Evolutionary conservation across 1,284 basidiomycete genomes (phyloP).

Genomic region (Pholiota adiposa): DNA sequence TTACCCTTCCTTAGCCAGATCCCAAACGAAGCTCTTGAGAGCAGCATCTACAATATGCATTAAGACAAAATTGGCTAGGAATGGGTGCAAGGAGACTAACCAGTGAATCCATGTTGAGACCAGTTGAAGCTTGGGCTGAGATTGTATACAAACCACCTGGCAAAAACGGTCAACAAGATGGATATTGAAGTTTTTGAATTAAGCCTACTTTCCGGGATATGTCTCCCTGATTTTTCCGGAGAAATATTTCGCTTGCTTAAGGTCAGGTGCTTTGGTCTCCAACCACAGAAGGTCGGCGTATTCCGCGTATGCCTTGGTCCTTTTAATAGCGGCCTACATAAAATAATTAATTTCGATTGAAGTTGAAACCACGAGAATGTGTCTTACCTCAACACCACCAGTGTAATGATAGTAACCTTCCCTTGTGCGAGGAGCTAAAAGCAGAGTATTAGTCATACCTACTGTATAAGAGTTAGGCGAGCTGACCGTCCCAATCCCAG

Average conservation of each 20-base stretch:
- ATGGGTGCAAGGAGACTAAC: slow-evolving; percentile 53
- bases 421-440: slow-evolving; percentile 79
- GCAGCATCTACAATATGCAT: slow-evolving; percentile 54
- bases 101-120: slow-evolving; percentile 81
- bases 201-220: slow-evolving; percentile 71
- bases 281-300: slow-evolving; percentile 89
- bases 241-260: slow-evolving; percentile 82
- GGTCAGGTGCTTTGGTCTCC: slow-evolving; percentile 86
- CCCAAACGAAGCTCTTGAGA: slow-evolving; percentile 89
- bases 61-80: background rate
- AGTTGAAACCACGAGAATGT: slow-evolving; percentile 3
- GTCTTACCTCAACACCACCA: slow-evolving; percentile 72
- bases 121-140: slow-evolving; percentile 95
- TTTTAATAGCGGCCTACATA: slow-evolving; percentile 75
- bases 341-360: background rate
- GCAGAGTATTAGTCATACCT: slow-evolving; percentile 1
- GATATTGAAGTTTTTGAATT: background rate
- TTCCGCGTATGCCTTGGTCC: slow-evolving; percentile 80
- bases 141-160: slow-evolving; percentile 90
- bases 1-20: slow-evolving; percentile 88
- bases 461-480: slow-evolving; percentile 4
- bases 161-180: background rate
- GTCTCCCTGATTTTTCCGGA: slow-evolving; percentile 76
- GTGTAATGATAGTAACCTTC: slow-evolving; percentile 94
- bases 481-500: slow-evolving; percentile 87